phyloP scores from a whole-genome alignment of 257 asterid genomes.

The Apocynum venetum region DNA sequence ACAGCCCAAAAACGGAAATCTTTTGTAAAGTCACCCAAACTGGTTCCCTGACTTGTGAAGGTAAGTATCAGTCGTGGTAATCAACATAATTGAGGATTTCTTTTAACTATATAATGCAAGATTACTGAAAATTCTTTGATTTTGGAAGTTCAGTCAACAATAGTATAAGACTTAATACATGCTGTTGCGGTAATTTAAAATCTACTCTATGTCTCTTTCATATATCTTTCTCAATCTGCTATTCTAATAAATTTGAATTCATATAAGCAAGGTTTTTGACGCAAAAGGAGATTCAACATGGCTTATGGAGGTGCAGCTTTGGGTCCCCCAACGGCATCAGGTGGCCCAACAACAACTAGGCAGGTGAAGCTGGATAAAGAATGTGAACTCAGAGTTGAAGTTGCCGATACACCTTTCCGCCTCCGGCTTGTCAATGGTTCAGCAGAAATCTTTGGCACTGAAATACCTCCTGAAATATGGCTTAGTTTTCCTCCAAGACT shows the following conservation, averaged over 20 bases:
- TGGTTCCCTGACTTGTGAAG: neutral
- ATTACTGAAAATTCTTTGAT: neutral
- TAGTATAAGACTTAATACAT: neutral
- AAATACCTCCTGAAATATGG: slow-evolving; percentile 87
- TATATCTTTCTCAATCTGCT: neutral
- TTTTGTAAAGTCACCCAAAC: neutral
- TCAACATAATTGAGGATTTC: neutral
- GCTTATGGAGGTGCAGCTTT: slow-evolving; percentile 65
- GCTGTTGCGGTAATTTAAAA: neutral
- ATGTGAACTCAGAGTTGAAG: slow-evolving; percentile 90
- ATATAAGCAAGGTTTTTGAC: neutral
- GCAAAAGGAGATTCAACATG: slow-evolving; percentile 25
- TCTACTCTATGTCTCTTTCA: neutral
- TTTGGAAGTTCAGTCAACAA: neutral
- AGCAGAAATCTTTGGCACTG: slow-evolving; percentile 91
- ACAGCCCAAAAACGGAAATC: neutral
- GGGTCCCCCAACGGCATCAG: slow-evolving; percentile 47
- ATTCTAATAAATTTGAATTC: neutral
- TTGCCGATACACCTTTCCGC: slow-evolving; percentile 70
- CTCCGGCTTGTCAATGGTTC: slow-evolving; percentile 71
- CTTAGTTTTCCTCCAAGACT: slow-evolving; percentile 64
- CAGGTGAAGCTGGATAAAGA: slow-evolving; percentile 91
- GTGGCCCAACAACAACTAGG: slow-evolving; percentile 46
- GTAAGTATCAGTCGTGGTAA: neutral
- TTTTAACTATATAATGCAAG: neutral